Percentiles rank a stretch among this genome's conserved stretches.
Conservation (phyloP, 2,329 filamentous ascomycete species). For the Colletotrichum siamense region DNA sequence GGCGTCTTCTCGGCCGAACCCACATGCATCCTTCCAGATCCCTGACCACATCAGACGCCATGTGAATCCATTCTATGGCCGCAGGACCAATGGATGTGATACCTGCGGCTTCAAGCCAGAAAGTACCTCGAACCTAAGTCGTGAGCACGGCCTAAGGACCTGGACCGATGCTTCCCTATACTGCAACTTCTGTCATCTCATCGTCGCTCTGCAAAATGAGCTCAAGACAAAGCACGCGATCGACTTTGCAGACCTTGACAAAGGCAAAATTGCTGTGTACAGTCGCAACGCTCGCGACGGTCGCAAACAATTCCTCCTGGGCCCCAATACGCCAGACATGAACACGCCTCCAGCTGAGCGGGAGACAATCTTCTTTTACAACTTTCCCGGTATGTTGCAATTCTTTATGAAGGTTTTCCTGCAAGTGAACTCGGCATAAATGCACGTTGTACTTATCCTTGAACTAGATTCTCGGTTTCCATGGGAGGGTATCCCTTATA, state of each 20-base stretch:
- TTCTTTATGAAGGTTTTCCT: accelerated
- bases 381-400: background rate
- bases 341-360: background rate
- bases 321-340: background rate
- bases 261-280: background rate
- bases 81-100: background rate
- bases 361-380: background rate
- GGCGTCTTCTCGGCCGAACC: background rate
- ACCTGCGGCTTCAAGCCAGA: background rate
- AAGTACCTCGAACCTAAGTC: background rate
- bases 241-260: background rate
- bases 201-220: background rate
- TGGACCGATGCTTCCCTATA: background rate
- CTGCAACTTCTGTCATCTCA: background rate
- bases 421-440: accelerated
- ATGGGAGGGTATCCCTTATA: background rate
- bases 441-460: background rate
- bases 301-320: accelerated
- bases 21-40: background rate
- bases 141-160: background rate
- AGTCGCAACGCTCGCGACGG: background rate
- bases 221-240: background rate
- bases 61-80: background rate
- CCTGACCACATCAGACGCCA: background rate
- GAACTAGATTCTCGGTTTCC: background rate